Base-by-base conservation (phyloP, 768 basidiomycete genomes). In the Amanita polypyramis region DNA sequence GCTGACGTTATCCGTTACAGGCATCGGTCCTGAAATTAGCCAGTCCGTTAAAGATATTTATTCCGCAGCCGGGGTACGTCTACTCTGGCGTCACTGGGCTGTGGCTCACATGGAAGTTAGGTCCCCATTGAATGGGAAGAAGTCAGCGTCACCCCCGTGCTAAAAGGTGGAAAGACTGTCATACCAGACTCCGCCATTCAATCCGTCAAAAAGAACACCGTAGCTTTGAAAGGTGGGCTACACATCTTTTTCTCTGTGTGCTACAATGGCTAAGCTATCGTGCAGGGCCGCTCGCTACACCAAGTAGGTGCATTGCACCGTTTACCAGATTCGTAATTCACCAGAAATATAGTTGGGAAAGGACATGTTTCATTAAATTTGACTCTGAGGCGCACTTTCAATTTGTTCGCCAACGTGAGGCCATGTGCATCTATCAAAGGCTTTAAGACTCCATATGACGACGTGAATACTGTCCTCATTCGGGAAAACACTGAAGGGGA, bases 401-500 rank as follows among this genome's bases (percentile, higher is more conserved):
- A 92, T 64, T 80, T 99, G 45, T 99, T 97, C 63, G 96, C 96
- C 61, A 98, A 98, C 63, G 96, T 98, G 59, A 84, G 96, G 51
- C 96, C 96, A 30, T 99, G 96, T 62, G 79, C 80, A 23, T 97
- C 94, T 23, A 91, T 99, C 67, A 71, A 90, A 65, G 96, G 96
- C 23, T 98, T 84, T 76, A 96, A 96, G 73, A 99, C 96, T 0
- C 87, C 95, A 1, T 98, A 99, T 60, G 94, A 98, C 63, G 85
- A 97, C 59, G 96, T 99, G 55, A 87, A 99, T 73, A 94, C 91
- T 20, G 93, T 97, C 45, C 73, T 99, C 56, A 99, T 99, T 64
- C 91, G 96, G 61, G 96, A 99, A 72, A 99, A 99, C 67, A 99
- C 96, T 7, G 96, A 99, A 68, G 96, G 96, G 65, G 96, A 99